These are phyloP conservation scores for Bacterosira constricta DNA, from an alignment of 108 stramenopile species.

Conservation along the genomic window DNA sequence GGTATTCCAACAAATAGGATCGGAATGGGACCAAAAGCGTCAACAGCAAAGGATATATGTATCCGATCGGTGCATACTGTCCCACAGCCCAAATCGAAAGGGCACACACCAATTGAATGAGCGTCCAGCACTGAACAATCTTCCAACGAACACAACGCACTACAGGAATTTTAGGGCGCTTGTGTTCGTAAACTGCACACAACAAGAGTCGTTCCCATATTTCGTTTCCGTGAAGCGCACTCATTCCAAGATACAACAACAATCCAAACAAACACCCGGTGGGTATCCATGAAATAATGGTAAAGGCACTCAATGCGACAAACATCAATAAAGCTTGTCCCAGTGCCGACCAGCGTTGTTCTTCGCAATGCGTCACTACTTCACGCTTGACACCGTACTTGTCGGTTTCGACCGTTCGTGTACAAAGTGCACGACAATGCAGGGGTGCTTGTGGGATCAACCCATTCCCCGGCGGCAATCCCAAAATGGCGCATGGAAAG, in stretches of 20 bases:
- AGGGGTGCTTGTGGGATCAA: constrained; percentile 71
- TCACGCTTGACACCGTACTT: constrained; percentile 50
- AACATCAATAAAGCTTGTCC: constrained; percentile 58
- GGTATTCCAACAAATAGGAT: constrained; percentile 23
- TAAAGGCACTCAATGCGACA: constrained; percentile 40
- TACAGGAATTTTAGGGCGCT: constrained; percentile 8
- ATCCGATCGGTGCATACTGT: constrained; percentile 12
- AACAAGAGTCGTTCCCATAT: constrained; percentile 12
- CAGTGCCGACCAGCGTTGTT: constrained; percentile 56
- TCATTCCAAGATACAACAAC: constrained; percentile 8
- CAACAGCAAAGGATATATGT: constrained; percentile 50
- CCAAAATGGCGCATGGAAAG: constrained; percentile 57
- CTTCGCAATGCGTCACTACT: constrained; percentile 49
- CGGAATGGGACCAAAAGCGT: constrained; percentile 53
- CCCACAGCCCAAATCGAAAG: constrained; percentile 35
- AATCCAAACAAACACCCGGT: constrained; percentile 31
- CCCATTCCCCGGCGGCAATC: constrained; percentile 61
- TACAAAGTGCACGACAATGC: constrained; percentile 55
- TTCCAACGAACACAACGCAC: constrained; percentile 7
- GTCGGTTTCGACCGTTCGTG: constrained; percentile 31
- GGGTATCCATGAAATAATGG: constrained; percentile 52
- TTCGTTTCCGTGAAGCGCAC: constrained; percentile 13
- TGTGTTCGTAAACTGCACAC: constrained; percentile 1
- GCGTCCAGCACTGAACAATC: constrained; percentile 11
- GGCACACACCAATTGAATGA: constrained; percentile 10